Conservation (phyloP, 306 rosid species). For the Gynostemma pentaphyllum region DNA sequence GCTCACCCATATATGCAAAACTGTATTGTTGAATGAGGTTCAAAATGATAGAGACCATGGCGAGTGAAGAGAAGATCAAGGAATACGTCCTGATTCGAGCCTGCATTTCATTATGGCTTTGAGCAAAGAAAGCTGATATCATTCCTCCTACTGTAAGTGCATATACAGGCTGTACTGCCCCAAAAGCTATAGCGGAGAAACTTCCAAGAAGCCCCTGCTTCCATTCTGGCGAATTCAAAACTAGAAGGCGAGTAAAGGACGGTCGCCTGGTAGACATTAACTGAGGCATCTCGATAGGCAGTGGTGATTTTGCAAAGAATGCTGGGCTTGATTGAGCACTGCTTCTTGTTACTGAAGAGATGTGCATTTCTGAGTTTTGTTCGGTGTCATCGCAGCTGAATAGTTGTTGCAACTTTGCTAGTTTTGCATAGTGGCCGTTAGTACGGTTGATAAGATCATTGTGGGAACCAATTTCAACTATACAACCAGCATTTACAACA, state of each 20-base stretch:
- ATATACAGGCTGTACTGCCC: constrained; percentile 81
- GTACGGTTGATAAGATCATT: constrained; percentile 47
- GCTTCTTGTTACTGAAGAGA: constrained; percentile 53
- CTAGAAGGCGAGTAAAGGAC: constrained; percentile 61
- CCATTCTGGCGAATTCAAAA: constrained; percentile 77
- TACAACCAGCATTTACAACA: constrained; percentile 51
- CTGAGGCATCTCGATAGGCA: constrained; percentile 17
- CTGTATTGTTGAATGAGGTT: constrained; percentile 81
- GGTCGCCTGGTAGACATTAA: constrained; percentile 34
- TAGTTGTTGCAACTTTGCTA: constrained; percentile 68
- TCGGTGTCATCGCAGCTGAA: constrained; percentile 49
- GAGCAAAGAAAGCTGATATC: constrained; percentile 77
- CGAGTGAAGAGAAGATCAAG: constrained; percentile 48
- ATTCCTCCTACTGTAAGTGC: constrained; percentile 85
- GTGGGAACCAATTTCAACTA: constrained; percentile 71
- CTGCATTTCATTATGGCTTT: constrained; percentile 65
- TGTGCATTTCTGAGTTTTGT: constrained; percentile 23
- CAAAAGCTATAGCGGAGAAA: constrained; percentile 60
- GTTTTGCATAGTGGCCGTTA: constrained; percentile 67
- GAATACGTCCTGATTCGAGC: constrained; percentile 54
- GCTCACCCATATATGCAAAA: constrained; percentile 84
- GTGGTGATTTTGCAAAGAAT: constrained; percentile 46
- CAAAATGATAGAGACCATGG: constrained; percentile 55
- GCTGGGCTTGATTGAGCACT: constrained; percentile 78
- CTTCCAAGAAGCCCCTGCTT: constrained; percentile 71